A percentile compares a stretch with the other conserved stretches of the same genome.
These are phyloP conservation scores for Trypanosoma caninum DNA, from an alignment of 208 protist genomes.

Conservation along the genomic window DNA sequence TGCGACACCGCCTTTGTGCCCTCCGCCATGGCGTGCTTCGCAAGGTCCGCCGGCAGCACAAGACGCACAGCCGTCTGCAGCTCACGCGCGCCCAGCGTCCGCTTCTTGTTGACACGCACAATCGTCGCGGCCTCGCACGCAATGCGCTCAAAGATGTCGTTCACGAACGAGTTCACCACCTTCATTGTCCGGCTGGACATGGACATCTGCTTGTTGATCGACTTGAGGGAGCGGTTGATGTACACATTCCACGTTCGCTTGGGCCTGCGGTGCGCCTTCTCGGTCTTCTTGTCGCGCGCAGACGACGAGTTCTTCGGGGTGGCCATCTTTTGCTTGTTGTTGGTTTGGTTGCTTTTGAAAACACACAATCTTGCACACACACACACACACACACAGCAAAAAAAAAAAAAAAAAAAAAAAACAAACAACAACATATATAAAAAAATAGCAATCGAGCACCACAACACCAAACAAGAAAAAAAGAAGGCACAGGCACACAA, in stretches of 20 bases:
- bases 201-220: conserved; percentile 95
- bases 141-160: conserved; percentile 97
- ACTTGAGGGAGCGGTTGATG: conserved; percentile 92
- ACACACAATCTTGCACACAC: too few species aligned
- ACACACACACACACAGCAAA: neutral
- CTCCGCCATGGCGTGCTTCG: conserved; percentile 98
- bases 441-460: conserved; percentile 1
- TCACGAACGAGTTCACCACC: conserved; percentile 98
- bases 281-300: conserved; percentile 23
- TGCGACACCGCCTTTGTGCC: conserved; percentile 96
- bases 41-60: conserved; percentile 96
- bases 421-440: neutral
- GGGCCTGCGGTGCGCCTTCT: conserved; percentile 65
- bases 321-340: conserved; percentile 35
- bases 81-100: conserved; percentile 94
- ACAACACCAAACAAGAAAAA: too few species aligned
- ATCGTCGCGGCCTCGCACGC: conserved; percentile 92
- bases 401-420: conserved; percentile 9
- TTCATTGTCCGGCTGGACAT: conserved; percentile 95
- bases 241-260: conserved; percentile 87
- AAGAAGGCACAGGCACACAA: too few species aligned
- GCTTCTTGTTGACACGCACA: conserved; percentile 94
- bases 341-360: neutral
- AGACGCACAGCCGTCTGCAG: conserved; percentile 97
- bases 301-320: conserved; percentile 38